Conservation (phyloP, 768 basidiomycete genomes). For the Dacryopinax primogenitus region DNA sequence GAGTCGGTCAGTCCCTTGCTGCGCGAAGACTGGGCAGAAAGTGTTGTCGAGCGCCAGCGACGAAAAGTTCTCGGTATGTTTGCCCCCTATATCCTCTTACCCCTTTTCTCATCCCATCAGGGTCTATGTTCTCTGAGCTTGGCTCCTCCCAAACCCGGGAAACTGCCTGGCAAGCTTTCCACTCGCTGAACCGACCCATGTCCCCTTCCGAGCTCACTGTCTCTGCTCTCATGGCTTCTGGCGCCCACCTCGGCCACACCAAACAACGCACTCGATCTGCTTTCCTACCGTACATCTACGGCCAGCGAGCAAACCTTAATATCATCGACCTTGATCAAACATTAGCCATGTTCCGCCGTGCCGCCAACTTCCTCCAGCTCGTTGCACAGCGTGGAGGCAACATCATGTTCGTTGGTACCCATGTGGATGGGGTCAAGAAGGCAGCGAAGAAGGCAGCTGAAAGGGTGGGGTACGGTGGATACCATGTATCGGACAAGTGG, state of each 20-base stretch:
- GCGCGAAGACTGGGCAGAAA: background rate
- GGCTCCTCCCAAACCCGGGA: constrained; percentile 65
- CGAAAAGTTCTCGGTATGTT: background rate
- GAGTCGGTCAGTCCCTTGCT: background rate
- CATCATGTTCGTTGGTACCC: constrained; percentile 80
- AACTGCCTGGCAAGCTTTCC: constrained; percentile 60
- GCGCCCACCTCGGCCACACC: constrained; percentile 88
- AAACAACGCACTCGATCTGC: constrained; percentile 74
- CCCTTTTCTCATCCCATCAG: constrained; percentile 28
- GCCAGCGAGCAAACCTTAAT: constrained; percentile 74
- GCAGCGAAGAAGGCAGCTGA: constrained; percentile 70
- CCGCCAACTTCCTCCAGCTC: constrained; percentile 73
- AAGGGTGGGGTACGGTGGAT: constrained; percentile 68
- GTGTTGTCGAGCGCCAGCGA: background rate
- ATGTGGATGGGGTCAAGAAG: constrained; percentile 33
- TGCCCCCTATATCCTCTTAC: background rate
- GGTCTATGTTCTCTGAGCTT: constrained; percentile 48
- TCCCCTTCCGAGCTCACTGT: constrained; percentile 54
- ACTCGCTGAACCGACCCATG: constrained; percentile 49
- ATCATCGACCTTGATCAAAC: constrained; percentile 94
- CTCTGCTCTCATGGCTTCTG: constrained; percentile 81
- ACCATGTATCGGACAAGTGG: constrained; percentile 79
- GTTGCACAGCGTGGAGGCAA: constrained; percentile 69
- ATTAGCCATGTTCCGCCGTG: constrained; percentile 77
- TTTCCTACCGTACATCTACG: constrained; percentile 86